Evolutionary conservation across 2,329 filamentous ascomycete species (phyloP).

Genomic region (Penicillium sp.): DNA sequence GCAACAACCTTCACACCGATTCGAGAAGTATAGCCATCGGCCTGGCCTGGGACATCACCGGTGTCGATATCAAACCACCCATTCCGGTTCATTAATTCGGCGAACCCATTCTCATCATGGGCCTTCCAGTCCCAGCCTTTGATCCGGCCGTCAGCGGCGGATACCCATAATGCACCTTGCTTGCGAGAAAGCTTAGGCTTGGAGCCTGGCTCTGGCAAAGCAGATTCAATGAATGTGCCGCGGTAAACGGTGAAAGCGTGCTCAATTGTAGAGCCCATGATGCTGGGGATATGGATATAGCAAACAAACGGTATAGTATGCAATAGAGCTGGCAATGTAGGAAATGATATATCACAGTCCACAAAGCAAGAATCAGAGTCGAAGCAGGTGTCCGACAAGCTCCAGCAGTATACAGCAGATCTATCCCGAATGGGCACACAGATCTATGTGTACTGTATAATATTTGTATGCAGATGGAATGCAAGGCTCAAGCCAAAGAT

Average conservation of each 20-base stretch:
- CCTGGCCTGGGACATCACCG: conserved; percentile 3
- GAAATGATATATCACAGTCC: neutral
- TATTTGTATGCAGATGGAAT: neutral
- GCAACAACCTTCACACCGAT: conserved; percentile 34
- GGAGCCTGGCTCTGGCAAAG: conserved; percentile 26
- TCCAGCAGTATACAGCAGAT: neutral
- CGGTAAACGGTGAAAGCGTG: conserved; percentile 49
- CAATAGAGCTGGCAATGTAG: neutral
- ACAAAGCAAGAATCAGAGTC: neutral
- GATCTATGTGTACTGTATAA: neutral
- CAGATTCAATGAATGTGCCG: conserved; percentile 60
- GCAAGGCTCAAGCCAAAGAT: neutral
- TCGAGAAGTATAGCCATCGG: conserved; percentile 3
- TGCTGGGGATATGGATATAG: neutral
- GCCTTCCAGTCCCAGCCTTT: conserved; percentile 36
- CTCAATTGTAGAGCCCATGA: conserved; percentile 13
- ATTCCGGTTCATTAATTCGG: conserved; percentile 29
- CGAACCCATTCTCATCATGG: conserved; percentile 23
- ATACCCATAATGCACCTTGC: conserved; percentile 46
- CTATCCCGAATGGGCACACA: neutral
- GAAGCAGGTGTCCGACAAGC: neutral
- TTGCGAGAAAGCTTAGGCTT: conserved; percentile 52
- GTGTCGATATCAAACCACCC: conserved; percentile 32
- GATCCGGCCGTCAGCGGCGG: conserved; percentile 32
- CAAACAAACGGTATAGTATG: neutral